Evolutionary conservation across 192 early-diverging fungal genomes (phyloP), one percentile per base, ranked within the genome.

Genomic region (Jimgerdemannia flammicorona): DNA sequence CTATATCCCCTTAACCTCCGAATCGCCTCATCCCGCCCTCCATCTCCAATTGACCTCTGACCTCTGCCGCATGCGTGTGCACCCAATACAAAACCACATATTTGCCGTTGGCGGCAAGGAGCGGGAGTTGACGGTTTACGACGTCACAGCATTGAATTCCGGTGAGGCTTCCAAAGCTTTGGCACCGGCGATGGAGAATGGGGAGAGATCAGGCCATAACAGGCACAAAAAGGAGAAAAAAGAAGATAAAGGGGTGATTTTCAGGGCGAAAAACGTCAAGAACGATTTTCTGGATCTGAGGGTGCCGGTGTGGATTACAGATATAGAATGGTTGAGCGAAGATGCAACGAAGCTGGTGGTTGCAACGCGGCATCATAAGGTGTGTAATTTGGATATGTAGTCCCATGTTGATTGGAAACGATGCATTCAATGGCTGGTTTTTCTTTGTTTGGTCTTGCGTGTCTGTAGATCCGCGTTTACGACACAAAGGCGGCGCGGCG

Each of bases 101-200:
- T 86, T 98, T 80, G 95, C 92, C 0, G 91, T 91, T 4, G 96
- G 93, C 44, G 96, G 96, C 17, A 92, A 94, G 68, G 94, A 96
- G 75, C 90, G 91, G 49, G 96, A 98, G 72, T 79, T 97, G 70
- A 87, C 85, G 3, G 64, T 97, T 8, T 98, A 94, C 90, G 89
- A 94, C 76, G 72, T 91, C 41, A 78, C 80, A 44, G 74, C 70
- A 19, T 44, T 59, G 11, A 71, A 70, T 40, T 75, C 71, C 3
- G 41, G 66, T 74, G 76, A 67, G 66, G 43, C 64, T n/a, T 3
- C 69, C n/a, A 63, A 40, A 40, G 63, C 43, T 68, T 40, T 65
- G 9, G 29, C 39, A 40, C 7, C 44, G 43, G 14, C 40, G 14
- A 40, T 19, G 49, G 65, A 42, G 75, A 70, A 10, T n/a, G 64